Evolutionary conservation across 345 rosid genomes (phyloP).

Genomic region (Geranium brycei): DNA sequence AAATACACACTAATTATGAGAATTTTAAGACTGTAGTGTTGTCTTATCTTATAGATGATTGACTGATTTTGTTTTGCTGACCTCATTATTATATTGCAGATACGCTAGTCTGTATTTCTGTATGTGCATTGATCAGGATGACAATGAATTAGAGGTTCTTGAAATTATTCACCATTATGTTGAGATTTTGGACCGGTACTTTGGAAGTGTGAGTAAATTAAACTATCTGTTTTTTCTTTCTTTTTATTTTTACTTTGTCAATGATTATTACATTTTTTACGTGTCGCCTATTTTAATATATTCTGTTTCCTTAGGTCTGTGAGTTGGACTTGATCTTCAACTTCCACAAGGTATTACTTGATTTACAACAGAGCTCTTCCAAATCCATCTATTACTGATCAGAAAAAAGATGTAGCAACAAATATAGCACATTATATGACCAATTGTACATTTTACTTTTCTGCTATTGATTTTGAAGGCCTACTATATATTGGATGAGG

Average conservation of each 20-base stretch:
- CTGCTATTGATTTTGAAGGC: conserved; percentile 37
- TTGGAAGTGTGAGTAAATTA: conserved; percentile 74
- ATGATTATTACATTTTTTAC: not conserved
- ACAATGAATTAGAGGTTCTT: conserved; percentile 79
- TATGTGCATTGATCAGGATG: conserved; percentile 88
- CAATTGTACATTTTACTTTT: not conserved
- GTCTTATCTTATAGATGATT: too few species aligned
- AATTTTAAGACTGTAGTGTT: not conserved
- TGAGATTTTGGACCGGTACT: conserved; percentile 87
- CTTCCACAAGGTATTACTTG: conserved; percentile 64
- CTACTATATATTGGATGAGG: conserved; percentile 81
- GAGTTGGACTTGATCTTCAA: conserved; percentile 92
- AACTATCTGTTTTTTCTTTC: not conserved
- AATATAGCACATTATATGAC: too few species aligned
- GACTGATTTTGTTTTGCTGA: conserved; percentile 1
- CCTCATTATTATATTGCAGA: conserved; percentile 27
- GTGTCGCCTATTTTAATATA: not conserved
- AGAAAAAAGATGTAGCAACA: too few species aligned
- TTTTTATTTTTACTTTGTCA: not conserved
- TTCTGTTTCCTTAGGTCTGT: conserved; percentile 51
- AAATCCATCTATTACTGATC: too few species aligned
- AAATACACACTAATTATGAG: not conserved
- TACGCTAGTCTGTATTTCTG: conserved; percentile 97
- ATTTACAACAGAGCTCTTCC: too few species aligned
- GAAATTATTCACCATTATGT: conserved; percentile 91